A percentile compares a stretch with the other conserved stretches of the same genome.
Evolutionary conservation across 306 rosid genomes (phyloP).

Genomic region (Corylus avellana): DNA sequence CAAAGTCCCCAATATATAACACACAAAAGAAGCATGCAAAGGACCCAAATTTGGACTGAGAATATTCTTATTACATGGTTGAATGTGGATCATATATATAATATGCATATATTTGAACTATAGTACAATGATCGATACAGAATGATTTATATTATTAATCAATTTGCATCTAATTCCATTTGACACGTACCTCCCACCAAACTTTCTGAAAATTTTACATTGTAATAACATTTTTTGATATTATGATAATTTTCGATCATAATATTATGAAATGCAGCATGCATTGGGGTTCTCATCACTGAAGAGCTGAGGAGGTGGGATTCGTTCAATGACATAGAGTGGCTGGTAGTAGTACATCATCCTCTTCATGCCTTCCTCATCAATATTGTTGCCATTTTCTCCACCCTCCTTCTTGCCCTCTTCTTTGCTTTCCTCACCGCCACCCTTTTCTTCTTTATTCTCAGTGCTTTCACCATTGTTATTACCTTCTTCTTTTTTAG

Average conservation of each 20-base stretch:
- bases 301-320: constrained; percentile 91
- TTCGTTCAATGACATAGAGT: constrained; percentile 62
- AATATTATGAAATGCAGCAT: constrained; percentile 63
- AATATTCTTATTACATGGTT: not conserved
- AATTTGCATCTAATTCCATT: constrained; percentile 22
- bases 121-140: constrained; percentile 21
- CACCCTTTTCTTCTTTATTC: constrained; percentile 33
- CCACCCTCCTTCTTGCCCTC: constrained; percentile 35
- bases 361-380: constrained; percentile 72
- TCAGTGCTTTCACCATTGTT: constrained; percentile 11
- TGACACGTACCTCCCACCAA: constrained; percentile 33
- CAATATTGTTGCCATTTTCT: constrained; percentile 25
- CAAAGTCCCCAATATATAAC: not conserved
- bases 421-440: constrained; percentile 41
- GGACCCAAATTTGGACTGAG: not conserved
- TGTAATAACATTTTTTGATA: constrained; percentile 1
- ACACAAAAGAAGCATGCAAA: not conserved
- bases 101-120: not conserved
- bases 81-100: not conserved
- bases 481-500: constrained; percentile 45
- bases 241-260: not conserved
- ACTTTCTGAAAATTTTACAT: constrained; percentile 7
- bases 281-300: constrained; percentile 98
- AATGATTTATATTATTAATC: constrained; percentile 33
- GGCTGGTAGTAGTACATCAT: constrained; percentile 80